phyloP scores from a whole-genome alignment of 768 basidiomycete species.

The Leucosporidium yakuticum region DNA sequence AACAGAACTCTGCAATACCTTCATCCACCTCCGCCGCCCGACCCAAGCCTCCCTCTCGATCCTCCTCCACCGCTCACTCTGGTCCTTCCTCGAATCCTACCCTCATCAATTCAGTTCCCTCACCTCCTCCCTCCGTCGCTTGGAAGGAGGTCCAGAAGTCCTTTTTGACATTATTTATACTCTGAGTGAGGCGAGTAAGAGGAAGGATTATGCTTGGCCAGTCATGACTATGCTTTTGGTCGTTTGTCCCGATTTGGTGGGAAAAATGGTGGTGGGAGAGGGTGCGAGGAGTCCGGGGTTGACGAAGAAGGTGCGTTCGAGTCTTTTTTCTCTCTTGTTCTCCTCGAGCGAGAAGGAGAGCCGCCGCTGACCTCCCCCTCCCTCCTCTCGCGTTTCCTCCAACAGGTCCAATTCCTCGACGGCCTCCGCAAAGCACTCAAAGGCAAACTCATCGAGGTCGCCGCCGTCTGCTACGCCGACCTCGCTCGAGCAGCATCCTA shows the following conservation, averaged over 20 bases:
- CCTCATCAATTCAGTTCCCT: conserved; percentile 72
- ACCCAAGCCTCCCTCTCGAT: conserved; percentile 66
- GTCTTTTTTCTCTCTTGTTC: neutral
- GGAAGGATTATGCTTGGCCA: conserved; percentile 62
- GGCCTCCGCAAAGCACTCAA: conserved; percentile 51
- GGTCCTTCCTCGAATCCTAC: conserved; percentile 82
- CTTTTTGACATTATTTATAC: conserved; percentile 73
- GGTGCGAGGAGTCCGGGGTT: neutral
- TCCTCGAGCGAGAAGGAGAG: no score
- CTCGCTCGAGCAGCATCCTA: conserved; percentile 65
- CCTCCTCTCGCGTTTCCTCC: conserved; percentile 34
- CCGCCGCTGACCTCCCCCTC: neutral
- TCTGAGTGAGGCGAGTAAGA: conserved; percentile 44
- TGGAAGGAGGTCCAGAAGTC: conserved; percentile 78
- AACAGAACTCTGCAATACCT: conserved; percentile 11
- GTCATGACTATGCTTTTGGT: conserved; percentile 67
- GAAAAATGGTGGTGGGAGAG: conserved; percentile 45
- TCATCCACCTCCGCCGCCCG: conserved; percentile 73
- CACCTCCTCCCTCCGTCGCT: conserved; percentile 53
- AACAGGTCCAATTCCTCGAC: conserved; percentile 48
- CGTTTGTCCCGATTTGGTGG: conserved; percentile 67
- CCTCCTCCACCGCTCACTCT: conserved; percentile 68
- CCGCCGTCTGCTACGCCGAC: conserved; percentile 68
- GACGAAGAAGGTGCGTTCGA: conserved; percentile 1
- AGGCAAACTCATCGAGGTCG: conserved; percentile 59